Evolutionary conservation across 352 stramenopile species (phyloP).

Genomic region (Blastocystis sp.): DNA sequence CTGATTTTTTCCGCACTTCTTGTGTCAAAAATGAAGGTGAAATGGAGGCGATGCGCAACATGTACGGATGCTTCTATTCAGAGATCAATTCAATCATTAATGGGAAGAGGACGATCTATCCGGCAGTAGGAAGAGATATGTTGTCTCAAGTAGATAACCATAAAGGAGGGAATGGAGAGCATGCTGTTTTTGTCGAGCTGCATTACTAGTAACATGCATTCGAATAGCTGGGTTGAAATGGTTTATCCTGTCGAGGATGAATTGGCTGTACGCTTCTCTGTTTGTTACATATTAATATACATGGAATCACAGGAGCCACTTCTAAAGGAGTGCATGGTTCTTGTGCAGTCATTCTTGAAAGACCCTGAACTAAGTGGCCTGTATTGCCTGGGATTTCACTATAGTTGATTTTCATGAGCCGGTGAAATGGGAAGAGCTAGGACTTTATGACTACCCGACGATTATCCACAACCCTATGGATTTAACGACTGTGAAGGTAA

Average conservation of each 20-base stretch:
- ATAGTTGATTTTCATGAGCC: slow-evolving; percentile 53
- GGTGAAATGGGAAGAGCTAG: slow-evolving; percentile 44
- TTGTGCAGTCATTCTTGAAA: not conserved
- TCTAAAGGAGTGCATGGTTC: not conserved
- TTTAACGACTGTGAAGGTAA: slow-evolving; percentile 46
- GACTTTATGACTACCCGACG: slow-evolving; percentile 10
- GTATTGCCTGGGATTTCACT: not conserved
- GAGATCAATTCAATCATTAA: not conserved
- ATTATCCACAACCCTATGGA: slow-evolving; percentile 53
- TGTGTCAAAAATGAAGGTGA: not conserved
- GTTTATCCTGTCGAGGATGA: not conserved
- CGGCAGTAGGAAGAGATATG: not conserved
- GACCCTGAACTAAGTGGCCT: not conserved
- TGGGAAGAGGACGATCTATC: not conserved
- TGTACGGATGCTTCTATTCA: slow-evolving; percentile 20
- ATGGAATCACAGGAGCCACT: not conserved
- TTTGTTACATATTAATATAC: not conserved
- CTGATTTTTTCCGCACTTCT: not conserved
- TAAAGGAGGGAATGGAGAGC: slow-evolving; percentile 9
- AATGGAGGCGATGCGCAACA: not conserved
- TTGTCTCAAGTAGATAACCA: not conserved
- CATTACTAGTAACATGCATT: slow-evolving; percentile 30
- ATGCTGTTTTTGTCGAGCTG: slow-evolving; percentile 43
- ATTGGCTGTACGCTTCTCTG: not conserved
- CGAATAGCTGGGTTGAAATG: slow-evolving; percentile 51